Evolutionary conservation across 2,329 filamentous ascomycete species (phyloP).

Genomic region (Graphilbum sp.): DNA sequence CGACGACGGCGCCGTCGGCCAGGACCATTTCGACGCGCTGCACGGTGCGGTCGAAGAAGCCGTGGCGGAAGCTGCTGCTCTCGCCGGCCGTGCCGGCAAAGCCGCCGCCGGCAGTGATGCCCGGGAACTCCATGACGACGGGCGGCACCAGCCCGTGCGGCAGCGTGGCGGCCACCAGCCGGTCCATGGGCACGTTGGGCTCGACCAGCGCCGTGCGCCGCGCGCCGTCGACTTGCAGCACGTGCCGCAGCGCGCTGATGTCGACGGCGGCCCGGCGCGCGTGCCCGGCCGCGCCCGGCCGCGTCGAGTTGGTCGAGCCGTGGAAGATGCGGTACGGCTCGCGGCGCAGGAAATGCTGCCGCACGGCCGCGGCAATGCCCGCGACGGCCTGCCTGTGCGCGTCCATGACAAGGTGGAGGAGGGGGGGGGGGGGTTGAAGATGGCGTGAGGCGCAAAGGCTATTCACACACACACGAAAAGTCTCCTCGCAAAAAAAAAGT

Average conservation of each 20-base stretch:
- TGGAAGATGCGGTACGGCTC: slow-evolving; percentile 59
- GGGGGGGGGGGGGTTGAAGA: neutral
- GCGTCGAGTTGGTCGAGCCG: slow-evolving; percentile 63
- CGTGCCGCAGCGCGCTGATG: slow-evolving; percentile 46
- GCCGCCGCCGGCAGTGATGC: slow-evolving; percentile 57
- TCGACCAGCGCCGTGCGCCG: slow-evolving; percentile 49
- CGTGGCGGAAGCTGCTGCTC: slow-evolving; percentile 52
- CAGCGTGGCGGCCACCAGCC: slow-evolving; percentile 48
- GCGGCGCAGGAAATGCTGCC: slow-evolving; percentile 27
- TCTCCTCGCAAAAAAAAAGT: too few species aligned
- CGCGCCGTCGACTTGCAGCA: slow-evolving; percentile 43
- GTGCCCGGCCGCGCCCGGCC: slow-evolving; percentile 21
- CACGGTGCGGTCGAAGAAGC: slow-evolving; percentile 54
- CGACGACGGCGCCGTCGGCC: slow-evolving; percentile 46
- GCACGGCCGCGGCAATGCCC: slow-evolving; percentile 29
- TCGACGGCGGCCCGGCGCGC: slow-evolving; percentile 28
- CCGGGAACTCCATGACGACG: slow-evolving; percentile 62
- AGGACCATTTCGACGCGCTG: slow-evolving; percentile 52
- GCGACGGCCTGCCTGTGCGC: slow-evolving; percentile 31
- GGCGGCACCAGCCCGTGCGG: slow-evolving; percentile 46
- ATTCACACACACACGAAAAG: too few species aligned
- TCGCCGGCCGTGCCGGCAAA: slow-evolving; percentile 58
- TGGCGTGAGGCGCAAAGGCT: too few species aligned
- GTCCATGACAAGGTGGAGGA: slow-evolving; percentile 23
- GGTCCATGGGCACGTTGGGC: slow-evolving; percentile 62